Evolutionary conservation across 2,329 filamentous ascomycete genomes (phyloP).

Genomic region (Cladophialophora psammophila): DNA sequence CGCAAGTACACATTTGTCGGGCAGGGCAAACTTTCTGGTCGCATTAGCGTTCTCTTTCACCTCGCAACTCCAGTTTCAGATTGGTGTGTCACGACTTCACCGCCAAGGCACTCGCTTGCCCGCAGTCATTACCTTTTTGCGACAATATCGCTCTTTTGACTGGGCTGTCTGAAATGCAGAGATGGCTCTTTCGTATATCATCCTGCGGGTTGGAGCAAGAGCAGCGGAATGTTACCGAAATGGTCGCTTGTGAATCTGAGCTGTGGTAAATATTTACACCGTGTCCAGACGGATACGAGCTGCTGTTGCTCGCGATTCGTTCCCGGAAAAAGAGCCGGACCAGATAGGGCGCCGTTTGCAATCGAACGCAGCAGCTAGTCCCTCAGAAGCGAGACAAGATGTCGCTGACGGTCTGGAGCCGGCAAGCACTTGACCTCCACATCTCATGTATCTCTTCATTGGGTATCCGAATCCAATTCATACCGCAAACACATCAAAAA

Average conservation of each 20-base stretch:
- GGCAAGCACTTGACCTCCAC: background rate
- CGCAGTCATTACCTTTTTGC: background rate
- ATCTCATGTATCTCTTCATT: background rate
- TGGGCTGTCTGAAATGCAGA: background rate
- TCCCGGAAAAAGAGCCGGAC: background rate
- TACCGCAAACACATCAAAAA: background rate
- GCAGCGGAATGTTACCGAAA: background rate
- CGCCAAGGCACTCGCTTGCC: background rate
- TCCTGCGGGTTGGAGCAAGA: background rate
- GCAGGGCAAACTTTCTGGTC: background rate
- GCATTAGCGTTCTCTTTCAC: background rate
- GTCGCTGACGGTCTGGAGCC: background rate
- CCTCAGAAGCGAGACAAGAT: background rate
- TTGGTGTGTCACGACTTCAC: background rate
- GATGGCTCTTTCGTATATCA: background rate
- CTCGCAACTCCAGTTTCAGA: background rate
- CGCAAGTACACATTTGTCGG: background rate
- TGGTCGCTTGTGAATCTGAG: background rate
- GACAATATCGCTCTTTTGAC: background rate
- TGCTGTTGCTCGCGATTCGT: background rate
- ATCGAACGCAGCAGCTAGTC: background rate
- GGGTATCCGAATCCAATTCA: background rate
- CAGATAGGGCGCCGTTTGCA: background rate
- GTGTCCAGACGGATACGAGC: background rate
- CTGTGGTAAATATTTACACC: background rate